These are phyloP conservation scores for Globisporangium cederbergense DNA, from an alignment of 352 stramenopile species.

Conservation along the genomic window DNA sequence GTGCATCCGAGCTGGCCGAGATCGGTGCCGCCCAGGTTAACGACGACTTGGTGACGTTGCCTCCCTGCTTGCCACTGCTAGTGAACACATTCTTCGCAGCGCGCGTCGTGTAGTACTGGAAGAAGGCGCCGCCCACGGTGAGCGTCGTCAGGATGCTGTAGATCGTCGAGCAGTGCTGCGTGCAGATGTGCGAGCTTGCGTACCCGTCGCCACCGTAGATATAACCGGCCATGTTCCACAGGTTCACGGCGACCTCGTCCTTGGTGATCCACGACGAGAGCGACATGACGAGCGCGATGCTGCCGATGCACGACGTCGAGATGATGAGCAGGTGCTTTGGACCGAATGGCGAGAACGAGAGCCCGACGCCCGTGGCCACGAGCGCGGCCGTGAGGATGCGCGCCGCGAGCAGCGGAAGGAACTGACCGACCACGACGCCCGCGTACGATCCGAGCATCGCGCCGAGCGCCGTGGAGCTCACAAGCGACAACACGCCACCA, in stretches of 20 bases:
- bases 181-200: conserved; percentile 49
- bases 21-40: conserved; percentile 34
- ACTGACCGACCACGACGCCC: conserved; percentile 57
- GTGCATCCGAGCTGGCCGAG: conserved; percentile 76
- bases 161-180: conserved; percentile 50
- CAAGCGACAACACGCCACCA: conserved; percentile 57
- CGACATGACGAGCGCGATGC: conserved; percentile 60
- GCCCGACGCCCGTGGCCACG: conserved; percentile 33
- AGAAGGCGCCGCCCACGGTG: conserved; percentile 28
- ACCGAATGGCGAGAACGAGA: conserved; percentile 39
- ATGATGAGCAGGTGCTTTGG: conserved; percentile 66
- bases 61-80: conserved; percentile 23
- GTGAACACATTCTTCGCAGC: conserved; percentile 29
- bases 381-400: conserved; percentile 54
- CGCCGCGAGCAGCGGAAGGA: conserved; percentile 57
- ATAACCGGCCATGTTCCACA: conserved; percentile 66
- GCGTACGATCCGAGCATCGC: conserved; percentile 68
- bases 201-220: conserved; percentile 55
- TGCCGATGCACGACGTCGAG: conserved; percentile 64
- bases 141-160: conserved; percentile 54
- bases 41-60: conserved; percentile 20
- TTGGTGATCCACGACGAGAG: conserved; percentile 66
- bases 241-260: conserved; percentile 55
- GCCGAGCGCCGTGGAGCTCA: conserved; percentile 54
- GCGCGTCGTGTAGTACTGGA: conserved; percentile 50